Base-by-base conservation (phyloP, 129 eudicot species). In the Artemisia annua region DNA sequence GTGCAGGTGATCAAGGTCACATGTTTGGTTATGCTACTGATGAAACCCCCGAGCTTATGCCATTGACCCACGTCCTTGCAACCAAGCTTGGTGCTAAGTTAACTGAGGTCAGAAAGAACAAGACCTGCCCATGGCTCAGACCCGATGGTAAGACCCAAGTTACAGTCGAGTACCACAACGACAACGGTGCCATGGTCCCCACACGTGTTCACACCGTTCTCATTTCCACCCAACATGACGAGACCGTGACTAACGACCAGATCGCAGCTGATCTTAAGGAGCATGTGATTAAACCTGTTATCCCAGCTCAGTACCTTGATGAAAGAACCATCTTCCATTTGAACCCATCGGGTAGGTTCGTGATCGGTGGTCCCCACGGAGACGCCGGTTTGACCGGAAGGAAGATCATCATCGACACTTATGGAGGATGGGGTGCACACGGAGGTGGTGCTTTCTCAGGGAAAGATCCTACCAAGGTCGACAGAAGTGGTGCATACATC, bases 381-480 rank as follows among this genome's bases (percentile, higher is more conserved):
- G 89, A 82, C n/a, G 86, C 86, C 0, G 89, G 89, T 35, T 72
- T 85, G 39, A 85, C 89, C 3, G 86, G 89, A 5, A 65, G 89
- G 48, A 85, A 85, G 72, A 85, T 85, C 52, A 85, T 85, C 70
- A 85, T 85, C 39, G 83, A 79, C 24, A 79, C 83, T n/a, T 79
- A 72, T 3, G 83, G 78, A 14, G 83, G 83, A 0, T 72, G 83
- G 83, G 83, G 83, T 12, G 78, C 83, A 13, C 83, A 79, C 55
- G 83, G 83, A 30, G 83, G 92, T 17, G 92, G 92, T 70, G 92
- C 92, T 44, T 87, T 87, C 79, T 87, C 92, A 0, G 89, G 89
- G 8, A 87, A 87, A 70, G 92, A 87, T 22, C 92, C 89, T 0
- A 87, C 94, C 11, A 87, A 85, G 73, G 89, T 87, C 72, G 89